These are phyloP conservation scores for Fomes fomentarius DNA, from an alignment of 1,284 basidiomycete genomes.

Conservation along the genomic window DNA sequence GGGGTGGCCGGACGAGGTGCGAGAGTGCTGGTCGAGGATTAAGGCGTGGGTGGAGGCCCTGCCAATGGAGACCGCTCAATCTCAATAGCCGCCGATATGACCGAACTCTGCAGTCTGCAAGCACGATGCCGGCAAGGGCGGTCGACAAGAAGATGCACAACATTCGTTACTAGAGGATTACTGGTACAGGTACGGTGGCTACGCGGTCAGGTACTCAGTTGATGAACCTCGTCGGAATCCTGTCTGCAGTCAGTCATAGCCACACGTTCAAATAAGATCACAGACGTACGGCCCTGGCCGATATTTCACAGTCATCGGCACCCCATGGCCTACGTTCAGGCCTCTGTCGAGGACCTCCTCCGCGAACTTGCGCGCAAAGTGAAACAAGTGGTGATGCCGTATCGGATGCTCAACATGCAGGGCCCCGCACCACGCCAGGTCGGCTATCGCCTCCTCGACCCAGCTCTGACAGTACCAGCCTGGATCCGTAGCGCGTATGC, in stretches of 20 bases:
- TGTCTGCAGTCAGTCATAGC: neutral
- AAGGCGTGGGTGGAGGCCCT: constrained; percentile 10
- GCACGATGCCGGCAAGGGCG: too few species aligned
- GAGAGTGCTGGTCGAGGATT: constrained; percentile 15
- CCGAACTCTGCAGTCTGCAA: too few species aligned
- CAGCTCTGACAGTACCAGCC: constrained; percentile 21
- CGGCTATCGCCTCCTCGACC: constrained; percentile 18
- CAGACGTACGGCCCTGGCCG: constrained; percentile 8
- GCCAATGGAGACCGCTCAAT: neutral
- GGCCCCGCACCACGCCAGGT: constrained; percentile 2
- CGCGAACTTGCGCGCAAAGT: constrained; percentile 10
- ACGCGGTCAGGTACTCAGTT: neutral
- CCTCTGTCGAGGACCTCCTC: constrained; percentile 8
- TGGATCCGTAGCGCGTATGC: neutral
- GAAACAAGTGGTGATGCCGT: constrained; percentile 10
- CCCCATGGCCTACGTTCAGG: constrained; percentile 2
- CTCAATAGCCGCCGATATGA: too few species aligned
- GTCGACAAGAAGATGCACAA: neutral
- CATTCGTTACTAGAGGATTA: neutral
- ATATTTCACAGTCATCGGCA: constrained; percentile 17
- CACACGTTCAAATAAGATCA: neutral
- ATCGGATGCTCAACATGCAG: neutral
- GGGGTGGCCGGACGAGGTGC: constrained; percentile 19
- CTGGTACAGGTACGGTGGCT: too few species aligned
- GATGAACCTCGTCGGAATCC: constrained; percentile 7